Evolutionary conservation across 2,329 filamentous ascomycete species (phyloP).

Genomic region (Sporothrix sp.): DNA sequence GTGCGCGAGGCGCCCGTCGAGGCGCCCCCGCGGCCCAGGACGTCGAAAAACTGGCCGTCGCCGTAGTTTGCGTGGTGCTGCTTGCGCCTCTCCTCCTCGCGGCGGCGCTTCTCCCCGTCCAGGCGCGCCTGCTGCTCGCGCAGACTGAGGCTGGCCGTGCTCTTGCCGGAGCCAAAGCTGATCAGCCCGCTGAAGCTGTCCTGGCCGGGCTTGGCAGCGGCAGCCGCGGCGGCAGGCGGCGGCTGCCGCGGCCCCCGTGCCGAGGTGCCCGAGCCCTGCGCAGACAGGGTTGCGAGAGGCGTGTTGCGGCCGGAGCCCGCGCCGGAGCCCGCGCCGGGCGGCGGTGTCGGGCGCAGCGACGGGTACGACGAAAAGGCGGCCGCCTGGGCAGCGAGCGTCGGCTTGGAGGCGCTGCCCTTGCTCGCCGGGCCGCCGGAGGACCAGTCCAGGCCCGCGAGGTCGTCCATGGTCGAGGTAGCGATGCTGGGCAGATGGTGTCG

Average conservation of each 20-base stretch:
- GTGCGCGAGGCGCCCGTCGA: slow-evolving; percentile 40
- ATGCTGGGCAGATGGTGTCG: too few species aligned
- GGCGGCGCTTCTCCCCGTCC: slow-evolving; percentile 55
- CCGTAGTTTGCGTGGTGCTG: slow-evolving; percentile 71
- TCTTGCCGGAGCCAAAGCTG: slow-evolving; percentile 48
- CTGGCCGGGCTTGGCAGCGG: slow-evolving; percentile 38
- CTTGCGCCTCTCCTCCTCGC: slow-evolving; percentile 63
- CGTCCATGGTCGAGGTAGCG: slow-evolving; percentile 40
- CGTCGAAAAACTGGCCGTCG: slow-evolving; percentile 66
- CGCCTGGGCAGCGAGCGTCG: slow-evolving; percentile 28
- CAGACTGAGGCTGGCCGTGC: slow-evolving; percentile 61
- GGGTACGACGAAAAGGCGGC: slow-evolving; percentile 35
- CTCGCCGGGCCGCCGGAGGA: slow-evolving; percentile 31
- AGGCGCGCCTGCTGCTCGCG: slow-evolving; percentile 66
- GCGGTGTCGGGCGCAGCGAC: slow-evolving; percentile 45
- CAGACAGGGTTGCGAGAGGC: slow-evolving; percentile 42
- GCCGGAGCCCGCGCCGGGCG: slow-evolving; percentile 26
- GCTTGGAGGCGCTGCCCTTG: slow-evolving; percentile 15
- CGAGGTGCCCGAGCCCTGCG: slow-evolving; percentile 36
- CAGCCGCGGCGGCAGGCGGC: slow-evolving; percentile 23
- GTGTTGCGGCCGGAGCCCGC: slow-evolving; percentile 47
- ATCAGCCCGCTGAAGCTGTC: slow-evolving; percentile 76
- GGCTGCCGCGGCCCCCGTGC: slow-evolving; percentile 27
- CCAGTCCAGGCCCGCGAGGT: slow-evolving; percentile 53
- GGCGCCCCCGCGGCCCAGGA: slow-evolving; percentile 40